Conservation (phyloP, 2,329 filamentous ascomycete genomes). For the Trichoderma lentiforme region DNA sequence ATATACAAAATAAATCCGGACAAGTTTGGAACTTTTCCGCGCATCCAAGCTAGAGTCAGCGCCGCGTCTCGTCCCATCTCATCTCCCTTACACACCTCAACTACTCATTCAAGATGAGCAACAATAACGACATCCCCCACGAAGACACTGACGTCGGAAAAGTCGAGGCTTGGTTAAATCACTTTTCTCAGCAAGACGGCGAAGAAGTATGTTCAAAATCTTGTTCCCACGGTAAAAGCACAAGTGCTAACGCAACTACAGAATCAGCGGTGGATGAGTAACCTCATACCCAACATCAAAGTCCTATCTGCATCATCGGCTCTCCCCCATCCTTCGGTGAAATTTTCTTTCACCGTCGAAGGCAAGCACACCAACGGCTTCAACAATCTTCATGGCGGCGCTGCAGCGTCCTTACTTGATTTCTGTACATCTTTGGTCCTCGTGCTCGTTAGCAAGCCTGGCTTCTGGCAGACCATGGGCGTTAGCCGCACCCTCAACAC, state of each 20-base stretch:
- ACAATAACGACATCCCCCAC: conserved; percentile 23
- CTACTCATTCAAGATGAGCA: conserved; percentile 13
- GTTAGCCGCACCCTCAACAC: conserved; percentile 64
- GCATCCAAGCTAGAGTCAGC: background rate
- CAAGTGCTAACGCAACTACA: background rate
- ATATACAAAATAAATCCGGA: no score
- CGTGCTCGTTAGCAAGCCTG: conserved; percentile 52
- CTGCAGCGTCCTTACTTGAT: conserved; percentile 64
- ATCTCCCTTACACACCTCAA: background rate
- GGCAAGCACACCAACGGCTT: conserved; percentile 51
- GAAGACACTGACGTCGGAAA: conserved; percentile 32
- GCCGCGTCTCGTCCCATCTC: background rate
- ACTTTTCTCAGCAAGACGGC: background rate
- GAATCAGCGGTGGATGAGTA: conserved; percentile 43
- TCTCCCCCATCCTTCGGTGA: conserved; percentile 37
- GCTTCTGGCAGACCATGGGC: conserved; percentile 60
- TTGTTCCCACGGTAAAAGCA: background rate
- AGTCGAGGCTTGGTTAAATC: conserved; percentile 31
- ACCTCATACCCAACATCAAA: conserved; percentile 40
- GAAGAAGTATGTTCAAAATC: background rate
- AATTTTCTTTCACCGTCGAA: conserved; percentile 49
- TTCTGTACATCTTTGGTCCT: conserved; percentile 59
- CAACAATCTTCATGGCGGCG: conserved; percentile 61
- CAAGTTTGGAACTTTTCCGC: background rate
- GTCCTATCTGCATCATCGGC: conserved; percentile 37